Percentiles rank a stretch among this genome's conserved stretches.
These are phyloP conservation scores for Asterella californica DNA, from an alignment of 225 moss, liverwort and hornwort genomes.

Conservation along the genomic window DNA sequence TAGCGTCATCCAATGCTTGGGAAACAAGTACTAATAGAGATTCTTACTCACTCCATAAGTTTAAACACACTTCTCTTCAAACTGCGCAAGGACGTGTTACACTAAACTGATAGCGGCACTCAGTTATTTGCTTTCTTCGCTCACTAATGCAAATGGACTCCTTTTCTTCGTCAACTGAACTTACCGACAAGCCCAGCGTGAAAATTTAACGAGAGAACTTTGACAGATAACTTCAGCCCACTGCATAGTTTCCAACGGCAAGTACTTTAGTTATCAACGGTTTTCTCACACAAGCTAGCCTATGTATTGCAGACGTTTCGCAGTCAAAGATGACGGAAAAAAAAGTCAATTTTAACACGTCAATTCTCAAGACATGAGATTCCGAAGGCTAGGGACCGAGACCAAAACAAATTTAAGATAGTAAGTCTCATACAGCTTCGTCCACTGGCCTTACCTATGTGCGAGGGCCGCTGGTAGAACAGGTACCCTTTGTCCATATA, in stretches of 20 bases:
- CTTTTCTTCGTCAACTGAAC: slow-evolving; percentile 16
- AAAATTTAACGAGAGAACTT: slow-evolving; percentile 69
- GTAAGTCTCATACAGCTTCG: not conserved
- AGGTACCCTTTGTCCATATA: slow-evolving; percentile 78
- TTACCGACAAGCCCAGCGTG: slow-evolving; percentile 96
- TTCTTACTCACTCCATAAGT: no score
- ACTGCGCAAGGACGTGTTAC: no score
- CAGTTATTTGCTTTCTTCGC: not conserved
- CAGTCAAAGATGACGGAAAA: not conserved
- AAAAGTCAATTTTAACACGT: not conserved
- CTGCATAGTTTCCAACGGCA: slow-evolving; percentile 43
- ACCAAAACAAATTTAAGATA: not conserved
- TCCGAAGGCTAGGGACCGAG: not conserved
- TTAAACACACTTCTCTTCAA: no score
- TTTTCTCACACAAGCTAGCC: not conserved
- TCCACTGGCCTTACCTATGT: slow-evolving; percentile 42
- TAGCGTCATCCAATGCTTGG: no score
- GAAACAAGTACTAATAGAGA: no score
- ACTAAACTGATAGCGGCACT: not conserved
- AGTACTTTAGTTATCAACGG: not conserved
- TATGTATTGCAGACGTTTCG: not conserved
- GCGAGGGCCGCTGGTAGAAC: slow-evolving; percentile 59
- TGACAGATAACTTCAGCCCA: slow-evolving; percentile 84
- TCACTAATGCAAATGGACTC: not conserved
- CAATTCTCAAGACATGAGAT: not conserved